Evolutionary conservation across 1,139 yeast species (phyloP).

Genomic region (Candida pseudoviswanathii): DNA sequence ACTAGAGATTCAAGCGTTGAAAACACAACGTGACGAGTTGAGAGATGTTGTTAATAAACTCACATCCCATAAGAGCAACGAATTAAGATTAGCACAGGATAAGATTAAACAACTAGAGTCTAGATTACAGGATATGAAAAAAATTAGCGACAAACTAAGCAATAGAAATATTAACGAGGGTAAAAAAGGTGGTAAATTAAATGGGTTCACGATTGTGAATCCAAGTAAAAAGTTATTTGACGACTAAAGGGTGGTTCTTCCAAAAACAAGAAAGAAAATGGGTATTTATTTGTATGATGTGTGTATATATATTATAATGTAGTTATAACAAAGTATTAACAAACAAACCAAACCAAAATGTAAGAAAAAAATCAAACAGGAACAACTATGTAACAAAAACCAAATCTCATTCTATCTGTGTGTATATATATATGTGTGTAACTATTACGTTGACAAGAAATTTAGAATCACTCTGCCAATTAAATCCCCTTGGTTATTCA

Average conservation of each 20-base stretch:
- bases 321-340: constrained; percentile 4
- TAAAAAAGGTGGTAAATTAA: constrained; percentile 39
- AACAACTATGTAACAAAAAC: background rate
- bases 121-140: constrained; percentile 36
- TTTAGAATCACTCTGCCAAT: constrained; percentile 35
- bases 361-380: background rate
- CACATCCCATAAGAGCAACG: constrained; percentile 38
- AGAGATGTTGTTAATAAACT: constrained; percentile 53
- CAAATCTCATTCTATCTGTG: constrained; percentile 2
- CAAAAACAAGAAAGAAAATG: background rate
- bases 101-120: constrained; percentile 43
- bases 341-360: background rate
- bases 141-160: constrained; percentile 39
- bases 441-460: constrained; percentile 21
- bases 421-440: background rate
- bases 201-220: constrained; percentile 46
- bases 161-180: constrained; percentile 12
- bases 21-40: constrained; percentile 58
- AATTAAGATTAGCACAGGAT: constrained; percentile 44
- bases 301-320: constrained; percentile 5
- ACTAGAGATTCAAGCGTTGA: constrained; percentile 33
- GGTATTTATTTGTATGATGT: background rate
- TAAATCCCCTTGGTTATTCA: constrained; percentile 38
- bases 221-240: constrained; percentile 39
- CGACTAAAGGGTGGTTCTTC: constrained; percentile 2